Base-by-base conservation (phyloP, 2,329 filamentous ascomycete species). In the Scorias spongiosa region DNA sequence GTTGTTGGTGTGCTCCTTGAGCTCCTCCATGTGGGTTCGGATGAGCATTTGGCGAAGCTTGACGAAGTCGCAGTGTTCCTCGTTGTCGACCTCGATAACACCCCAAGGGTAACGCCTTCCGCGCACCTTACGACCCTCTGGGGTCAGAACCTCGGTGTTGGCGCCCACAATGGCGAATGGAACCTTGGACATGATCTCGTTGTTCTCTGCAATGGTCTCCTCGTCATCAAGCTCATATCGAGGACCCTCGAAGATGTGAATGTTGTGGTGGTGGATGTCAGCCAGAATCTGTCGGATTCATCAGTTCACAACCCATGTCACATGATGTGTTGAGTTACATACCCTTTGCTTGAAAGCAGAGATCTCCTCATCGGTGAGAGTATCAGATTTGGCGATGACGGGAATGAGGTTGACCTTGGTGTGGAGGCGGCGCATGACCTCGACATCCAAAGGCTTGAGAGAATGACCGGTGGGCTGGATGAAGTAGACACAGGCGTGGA, bases 1-100 rank as follows among this genome's bases (percentile, higher is more conserved):
- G 72, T 98, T 98, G 80, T 96, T 98, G 67, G 91, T 98, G 74
- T 98, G 86, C 74, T 98, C 91, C 81, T 98, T 98, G 72, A 98
- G 86, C 72, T 98, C 91, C 66, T 98, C 91, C 91, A 98, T 98
- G 76, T 98, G 91, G 45, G 91, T 98, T 66, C 91, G 84, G 72
- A 98, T 96, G 55, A 98, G 80, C 91, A 98, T 98, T 70, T 98
- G 91, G 66, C 91, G 87, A 49, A 98, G 80, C 80, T 98, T 98
- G 69, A 96, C 91, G 55, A 98, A 98, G 70, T 98, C 91, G 53
- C 38, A 98, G 74, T 98, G 91, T 67, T 98, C 91, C 76, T 98
- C 91, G 65, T 98, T 98, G 70, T 98, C 91, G 51, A 98, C 91
- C 70, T 98, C 91, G 54, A 98, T 95, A 57, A 91, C 80, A 70